phyloP scores from a whole-genome alignment of 192 early-diverging fungal species.

The Gaertneriomyces semiglobifer region DNA sequence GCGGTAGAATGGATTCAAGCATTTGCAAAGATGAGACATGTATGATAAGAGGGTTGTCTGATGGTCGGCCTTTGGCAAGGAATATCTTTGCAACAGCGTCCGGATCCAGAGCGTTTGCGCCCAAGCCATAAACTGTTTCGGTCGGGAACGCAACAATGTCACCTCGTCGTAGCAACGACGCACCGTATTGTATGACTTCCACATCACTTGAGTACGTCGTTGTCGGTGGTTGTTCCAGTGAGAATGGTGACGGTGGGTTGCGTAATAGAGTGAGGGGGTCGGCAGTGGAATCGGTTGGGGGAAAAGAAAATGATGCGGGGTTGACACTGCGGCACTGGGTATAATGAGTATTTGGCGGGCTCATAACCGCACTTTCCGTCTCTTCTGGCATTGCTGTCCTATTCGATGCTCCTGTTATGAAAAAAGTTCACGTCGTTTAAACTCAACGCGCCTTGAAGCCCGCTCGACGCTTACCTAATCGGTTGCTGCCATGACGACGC shows the following conservation, averaged over 20 bases:
- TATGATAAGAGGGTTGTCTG: constrained; percentile 96
- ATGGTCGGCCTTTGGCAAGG: constrained; percentile 81
- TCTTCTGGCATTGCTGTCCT: too few relatives aligned
- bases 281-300: neutral
- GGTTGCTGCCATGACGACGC: too few relatives aligned
- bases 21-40: constrained; percentile 90
- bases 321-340: neutral
- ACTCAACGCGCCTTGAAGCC: too few relatives aligned
- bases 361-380: too few relatives aligned
- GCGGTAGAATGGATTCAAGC: constrained; percentile 65
- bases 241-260: neutral
- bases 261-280: neutral
- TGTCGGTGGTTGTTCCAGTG: constrained; percentile 2
- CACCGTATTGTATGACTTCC: constrained; percentile 38
- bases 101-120: constrained; percentile 74
- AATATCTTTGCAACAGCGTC: constrained; percentile 74
- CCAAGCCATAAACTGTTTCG: constrained; percentile 98
- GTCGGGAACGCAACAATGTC: constrained; percentile 88
- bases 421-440: too few relatives aligned
- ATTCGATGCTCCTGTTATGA: too few relatives aligned
- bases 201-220: constrained; percentile 4
- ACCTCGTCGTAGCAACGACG: constrained; percentile 51
- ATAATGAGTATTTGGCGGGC: too few relatives aligned
- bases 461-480: too few relatives aligned
- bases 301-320: neutral